phyloP scores from a whole-genome alignment of 2,329 filamentous ascomycete species.

The Rhinocladiella mackenziei region DNA sequence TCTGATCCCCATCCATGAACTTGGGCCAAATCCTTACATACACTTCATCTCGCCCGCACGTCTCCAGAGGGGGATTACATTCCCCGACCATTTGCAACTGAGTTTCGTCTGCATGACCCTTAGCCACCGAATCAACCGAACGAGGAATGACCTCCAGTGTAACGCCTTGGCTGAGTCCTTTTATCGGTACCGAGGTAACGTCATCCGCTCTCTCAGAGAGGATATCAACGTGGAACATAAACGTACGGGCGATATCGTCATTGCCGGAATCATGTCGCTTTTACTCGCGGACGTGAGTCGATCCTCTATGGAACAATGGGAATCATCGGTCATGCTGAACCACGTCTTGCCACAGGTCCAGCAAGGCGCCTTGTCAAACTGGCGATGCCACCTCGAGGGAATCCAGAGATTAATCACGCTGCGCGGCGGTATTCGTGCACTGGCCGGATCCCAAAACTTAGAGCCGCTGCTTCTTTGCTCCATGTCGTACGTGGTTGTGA shows the following conservation, averaged over 20 bases:
- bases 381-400: not conserved
- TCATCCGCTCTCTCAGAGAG: not conserved
- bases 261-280: not conserved
- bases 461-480: not conserved
- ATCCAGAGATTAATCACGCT: not conserved
- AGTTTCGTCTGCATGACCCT: not conserved
- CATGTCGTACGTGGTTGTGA: not conserved
- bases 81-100: not conserved
- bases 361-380: too few species aligned
- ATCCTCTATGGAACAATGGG: not conserved
- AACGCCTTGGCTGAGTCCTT: not conserved
- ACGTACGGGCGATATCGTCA: not conserved
- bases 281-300: not conserved
- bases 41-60: not conserved
- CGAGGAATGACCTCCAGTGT: not conserved
- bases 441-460: not conserved
- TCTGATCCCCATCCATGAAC: conserved; percentile 25
- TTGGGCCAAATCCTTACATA: conserved; percentile 27
- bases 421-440: conserved; percentile 5
- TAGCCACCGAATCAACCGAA: not conserved
- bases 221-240: not conserved
- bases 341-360: too few species aligned
- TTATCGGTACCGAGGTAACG: not conserved
- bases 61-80: not conserved
- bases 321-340: not conserved